These are phyloP conservation scores for Elsinoe ampelina DNA, from an alignment of 2,329 filamentous ascomycete genomes.

Conservation along the genomic window DNA sequence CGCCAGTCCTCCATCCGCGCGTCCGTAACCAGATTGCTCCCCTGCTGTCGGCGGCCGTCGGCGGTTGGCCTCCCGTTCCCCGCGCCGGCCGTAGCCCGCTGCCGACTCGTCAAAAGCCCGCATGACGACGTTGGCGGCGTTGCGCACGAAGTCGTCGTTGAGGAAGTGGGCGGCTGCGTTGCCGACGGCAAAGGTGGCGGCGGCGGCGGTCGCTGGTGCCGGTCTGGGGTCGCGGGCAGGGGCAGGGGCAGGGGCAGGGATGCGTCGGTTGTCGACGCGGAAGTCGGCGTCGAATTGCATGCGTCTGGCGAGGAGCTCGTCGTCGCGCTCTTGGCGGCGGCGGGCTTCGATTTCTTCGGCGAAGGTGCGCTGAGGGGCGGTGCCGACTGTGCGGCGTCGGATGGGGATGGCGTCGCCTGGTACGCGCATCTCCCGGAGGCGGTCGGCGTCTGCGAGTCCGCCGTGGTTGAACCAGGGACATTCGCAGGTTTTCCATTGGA, in stretches of 20 bases:
- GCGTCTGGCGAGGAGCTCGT: constrained; percentile 43
- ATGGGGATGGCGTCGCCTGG: constrained; percentile 32
- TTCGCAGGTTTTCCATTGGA: constrained; percentile 73
- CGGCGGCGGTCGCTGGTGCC: too few relatives aligned
- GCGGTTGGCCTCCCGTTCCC: constrained; percentile 23
- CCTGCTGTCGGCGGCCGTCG: constrained; percentile 20
- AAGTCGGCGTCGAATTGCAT: constrained; percentile 36
- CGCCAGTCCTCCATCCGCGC: constrained; percentile 22
- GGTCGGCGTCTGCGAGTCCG: constrained; percentile 42
- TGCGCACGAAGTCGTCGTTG: constrained; percentile 48
- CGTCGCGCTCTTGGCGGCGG: constrained; percentile 36
- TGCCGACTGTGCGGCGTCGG: constrained; percentile 21
- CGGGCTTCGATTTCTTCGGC: constrained; percentile 31
- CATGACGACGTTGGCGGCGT: constrained; percentile 26
- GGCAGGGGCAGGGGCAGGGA: too few relatives aligned
- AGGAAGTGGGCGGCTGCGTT: constrained; percentile 50
- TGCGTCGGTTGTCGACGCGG: constrained; percentile 20
- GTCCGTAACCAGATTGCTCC: constrained; percentile 12
- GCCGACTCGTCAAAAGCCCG: constrained; percentile 23
- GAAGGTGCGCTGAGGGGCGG: constrained; percentile 23
- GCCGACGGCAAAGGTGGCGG: constrained; percentile 32
- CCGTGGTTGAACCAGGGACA: constrained; percentile 70
- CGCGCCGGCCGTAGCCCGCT: constrained; percentile 23
- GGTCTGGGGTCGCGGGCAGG: too few relatives aligned
- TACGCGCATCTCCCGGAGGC: constrained; percentile 45